These are phyloP conservation scores for Melanogaster broomeanus DNA, from an alignment of 768 basidiomycete genomes.

Conservation along the genomic window DNA sequence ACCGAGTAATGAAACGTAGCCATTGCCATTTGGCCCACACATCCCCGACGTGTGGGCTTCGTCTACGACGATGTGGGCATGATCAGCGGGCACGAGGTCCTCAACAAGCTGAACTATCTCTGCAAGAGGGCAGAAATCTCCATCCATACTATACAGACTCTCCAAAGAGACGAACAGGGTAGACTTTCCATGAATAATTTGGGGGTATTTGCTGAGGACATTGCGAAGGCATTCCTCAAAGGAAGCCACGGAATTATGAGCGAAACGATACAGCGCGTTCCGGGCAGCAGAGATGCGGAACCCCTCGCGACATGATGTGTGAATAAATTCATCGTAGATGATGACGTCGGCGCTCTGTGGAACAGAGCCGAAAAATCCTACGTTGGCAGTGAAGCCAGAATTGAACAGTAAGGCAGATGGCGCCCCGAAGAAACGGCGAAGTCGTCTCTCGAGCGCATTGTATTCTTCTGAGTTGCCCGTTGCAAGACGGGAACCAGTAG, in stretches of 20 bases:
- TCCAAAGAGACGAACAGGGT: conserved; percentile 54
- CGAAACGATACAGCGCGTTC: conserved; percentile 34
- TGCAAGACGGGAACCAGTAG: conserved; percentile 52
- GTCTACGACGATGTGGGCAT: conserved; percentile 50
- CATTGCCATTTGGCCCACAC: conserved; percentile 50
- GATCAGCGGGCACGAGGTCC: conserved; percentile 34
- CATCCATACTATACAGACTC: conserved; percentile 63
- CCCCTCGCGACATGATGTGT: conserved; percentile 54
- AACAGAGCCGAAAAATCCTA: conserved; percentile 48
- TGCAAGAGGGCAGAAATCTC: conserved; percentile 49
- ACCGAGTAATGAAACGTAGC: conserved; percentile 42
- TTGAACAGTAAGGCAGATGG: conserved; percentile 50
- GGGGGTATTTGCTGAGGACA: conserved; percentile 23
- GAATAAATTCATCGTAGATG: conserved; percentile 54
- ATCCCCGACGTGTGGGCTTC: conserved; percentile 60
- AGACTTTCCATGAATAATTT: conserved; percentile 23
- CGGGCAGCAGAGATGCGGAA: conserved; percentile 37
- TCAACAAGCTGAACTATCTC: conserved; percentile 44
- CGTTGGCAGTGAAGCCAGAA: conserved; percentile 57
- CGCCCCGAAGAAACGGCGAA: conserved; percentile 21
- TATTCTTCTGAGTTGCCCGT: conserved; percentile 35
- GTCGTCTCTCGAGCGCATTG: conserved; percentile 11
- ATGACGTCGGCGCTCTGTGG: conserved; percentile 47
- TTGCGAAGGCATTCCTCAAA: conserved; percentile 32
- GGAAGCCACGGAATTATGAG: conserved; percentile 45